phyloP scores from a whole-genome alignment of 225 moss, liverwort and hornwort species.

The Rhytidiadelphus loreus region DNA sequence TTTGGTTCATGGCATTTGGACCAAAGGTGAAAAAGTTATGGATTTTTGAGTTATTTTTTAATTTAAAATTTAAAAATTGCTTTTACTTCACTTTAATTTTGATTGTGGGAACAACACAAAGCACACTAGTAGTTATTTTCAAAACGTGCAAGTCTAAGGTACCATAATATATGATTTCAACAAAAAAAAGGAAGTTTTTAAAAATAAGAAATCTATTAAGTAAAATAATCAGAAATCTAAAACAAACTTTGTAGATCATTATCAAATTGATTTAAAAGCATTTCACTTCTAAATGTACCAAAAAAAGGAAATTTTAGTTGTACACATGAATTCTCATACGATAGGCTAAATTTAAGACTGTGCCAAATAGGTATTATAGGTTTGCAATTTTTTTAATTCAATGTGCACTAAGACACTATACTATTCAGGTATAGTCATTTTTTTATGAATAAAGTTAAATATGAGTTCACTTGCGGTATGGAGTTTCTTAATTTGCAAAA shows the following conservation, averaged over 20 bases:
- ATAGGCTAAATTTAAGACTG: neutral
- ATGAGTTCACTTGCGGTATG: neutral
- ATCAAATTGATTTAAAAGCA: too few species aligned
- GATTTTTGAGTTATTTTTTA: too few species aligned
- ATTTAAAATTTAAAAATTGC: too few species aligned
- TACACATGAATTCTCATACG: neutral
- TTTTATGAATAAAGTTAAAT: neutral
- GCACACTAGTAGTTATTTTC: too few species aligned
- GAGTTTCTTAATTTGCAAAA: neutral
- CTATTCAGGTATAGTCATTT: neutral
- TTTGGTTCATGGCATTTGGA: too few species aligned
- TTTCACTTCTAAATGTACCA: neutral
- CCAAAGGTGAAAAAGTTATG: too few species aligned
- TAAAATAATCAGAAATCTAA: neutral
- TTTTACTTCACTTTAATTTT: too few species aligned
- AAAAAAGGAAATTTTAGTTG: neutral
- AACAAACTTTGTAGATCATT: neutral
- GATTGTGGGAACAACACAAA: too few species aligned
- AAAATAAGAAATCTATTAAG: neutral
- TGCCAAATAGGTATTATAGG: too few species aligned
- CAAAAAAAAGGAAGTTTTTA: rapidly evolving
- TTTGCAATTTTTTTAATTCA: neutral
- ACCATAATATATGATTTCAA: neutral
- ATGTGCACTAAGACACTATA: neutral
- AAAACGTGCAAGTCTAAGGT: too few species aligned